Evolutionary conservation across 441 rosid species (phyloP), one percentile per base, ranked within the genome.

Genomic region (Populus trichocarpa): DNA sequence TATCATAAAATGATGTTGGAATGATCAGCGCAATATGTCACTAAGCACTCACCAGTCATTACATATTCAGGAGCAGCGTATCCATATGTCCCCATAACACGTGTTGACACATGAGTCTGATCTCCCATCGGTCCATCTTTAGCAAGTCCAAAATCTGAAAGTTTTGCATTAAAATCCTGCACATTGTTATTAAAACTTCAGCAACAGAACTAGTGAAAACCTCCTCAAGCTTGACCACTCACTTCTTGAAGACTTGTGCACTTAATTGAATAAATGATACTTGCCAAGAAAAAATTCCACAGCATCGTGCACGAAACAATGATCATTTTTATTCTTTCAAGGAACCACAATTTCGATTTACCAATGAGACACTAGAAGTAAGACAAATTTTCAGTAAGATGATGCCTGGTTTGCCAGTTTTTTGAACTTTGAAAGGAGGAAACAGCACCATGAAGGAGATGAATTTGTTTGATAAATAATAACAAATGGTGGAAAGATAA

Each of bases 71-170:
- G 99, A 78, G 99, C 98, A 81, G 99, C 99, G 73, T 96, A 96
- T 76, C 99, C 99, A 22, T 96, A 96, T 20, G 98, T 96, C 70
- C 99, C 99, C 99, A 96, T 94, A 50, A 96, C 98, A 69, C 98
- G 88, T 71, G 98, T 96, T 67, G 99, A 96, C 70, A 96, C 98
- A 78, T 96, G 99, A 35, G 99, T 96, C 86, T 96, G 98, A 80
- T 96, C 99, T 75, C 99, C 99, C 85, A 93, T 92, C 22, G 99
- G 99, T 50, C 99, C 99, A 83, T 96, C 99, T 85, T 96, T 96
- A 68, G 99, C 99, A 66, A 96, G 92, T 69, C 99, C 99, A 79
- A 94, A 96, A 83, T 96, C 99, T 57, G 99, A 93, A 81, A 96
- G 98, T 84, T 96, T 94, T 75, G 99, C 97, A 77, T 84, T 90